Conservation (phyloP, 805 yeast species). For the Kluyveromyces starmeri region DNA sequence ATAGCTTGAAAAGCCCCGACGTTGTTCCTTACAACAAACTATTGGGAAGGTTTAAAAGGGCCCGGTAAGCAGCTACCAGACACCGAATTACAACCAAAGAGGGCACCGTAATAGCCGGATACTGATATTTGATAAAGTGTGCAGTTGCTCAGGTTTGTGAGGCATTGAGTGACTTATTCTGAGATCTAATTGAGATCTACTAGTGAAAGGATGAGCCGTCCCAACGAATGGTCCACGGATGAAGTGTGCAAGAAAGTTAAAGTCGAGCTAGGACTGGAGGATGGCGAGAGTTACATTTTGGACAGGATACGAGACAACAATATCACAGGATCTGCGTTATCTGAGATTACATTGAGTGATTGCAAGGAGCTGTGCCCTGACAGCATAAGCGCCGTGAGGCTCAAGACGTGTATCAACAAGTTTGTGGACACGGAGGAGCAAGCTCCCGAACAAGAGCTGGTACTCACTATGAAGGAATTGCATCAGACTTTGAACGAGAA, state of each 20-base stretch:
- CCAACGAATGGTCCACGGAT: conserved; percentile 2
- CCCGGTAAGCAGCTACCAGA: no score
- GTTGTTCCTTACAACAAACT: no score
- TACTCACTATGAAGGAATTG: conserved; percentile 19
- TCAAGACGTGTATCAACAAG: conserved; percentile 53
- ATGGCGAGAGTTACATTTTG: conserved; percentile 6
- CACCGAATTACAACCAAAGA: no score
- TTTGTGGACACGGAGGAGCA: conserved; percentile 26
- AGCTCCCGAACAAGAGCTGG: conserved; percentile 27
- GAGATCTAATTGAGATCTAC: no score
- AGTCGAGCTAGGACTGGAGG: conserved; percentile 9
- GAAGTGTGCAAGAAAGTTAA: conserved; percentile 5
- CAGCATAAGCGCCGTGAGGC: conserved; percentile 45
- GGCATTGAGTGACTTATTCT: no score
- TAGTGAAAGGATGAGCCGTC: conserved; percentile 1
- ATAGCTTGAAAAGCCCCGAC: no score
- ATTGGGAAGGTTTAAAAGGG: no score
- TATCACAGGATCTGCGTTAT: conserved; percentile 52
- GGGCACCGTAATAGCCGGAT: no score
- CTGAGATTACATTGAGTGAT: conserved; percentile 60
- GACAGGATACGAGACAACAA: conserved; percentile 15
- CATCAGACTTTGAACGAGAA: conserved; percentile 20
- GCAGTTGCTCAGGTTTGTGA: no score
- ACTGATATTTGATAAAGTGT: no score
- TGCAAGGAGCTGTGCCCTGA: conserved; percentile 59